Evolutionary conservation across 2,329 filamentous ascomycete species (phyloP), one percentile per base, ranked within the genome.

Genomic region (Talaromyces atroroseus): DNA sequence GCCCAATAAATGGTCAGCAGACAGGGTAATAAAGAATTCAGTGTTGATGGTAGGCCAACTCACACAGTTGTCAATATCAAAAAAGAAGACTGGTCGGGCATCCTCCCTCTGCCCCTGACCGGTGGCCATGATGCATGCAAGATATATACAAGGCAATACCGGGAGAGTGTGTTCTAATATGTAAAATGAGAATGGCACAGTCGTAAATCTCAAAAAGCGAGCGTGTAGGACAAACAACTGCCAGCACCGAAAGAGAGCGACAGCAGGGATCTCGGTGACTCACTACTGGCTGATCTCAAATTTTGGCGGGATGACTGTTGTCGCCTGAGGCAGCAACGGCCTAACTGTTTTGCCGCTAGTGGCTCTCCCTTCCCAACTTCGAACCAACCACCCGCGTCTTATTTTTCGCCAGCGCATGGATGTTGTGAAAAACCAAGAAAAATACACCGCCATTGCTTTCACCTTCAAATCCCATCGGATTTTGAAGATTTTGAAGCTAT

Each of bases 21-120:
- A 11, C 20, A 2, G 21, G 20, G 20, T 14, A 18, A 29, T 18
- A 11, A 20, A 8, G 10, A 26, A 29, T 48, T 10, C 2, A 21
- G 20, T n/a, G n/a, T n/a, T 24, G 12, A 36, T 4, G 1, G 2
- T 49, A 11, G 23, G 24, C 29, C 8, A 34, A 76, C 82, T 61
- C 78, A 85, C 83, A 74, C 95, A 99, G 69, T 99, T 99, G 79
- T 99, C 94, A 68, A 99, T 97, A 70, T 99, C 94, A 69, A 96
- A 97, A 72, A 83, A 85, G 71, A 85, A 82, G 20, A 89, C 78
- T 1, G 80, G 78, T 60, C 82, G 71, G 59, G 67, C 63, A 61
- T 78, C 73, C 58, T 59, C 53, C 52, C 61, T 58, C 48, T 62
- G 59, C 50, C 60, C 38, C 36, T 23, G 26, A 32, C 20, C 8